Base-by-base conservation (phyloP, 179 eudicot genomes). In the Silene coronaria region DNA sequence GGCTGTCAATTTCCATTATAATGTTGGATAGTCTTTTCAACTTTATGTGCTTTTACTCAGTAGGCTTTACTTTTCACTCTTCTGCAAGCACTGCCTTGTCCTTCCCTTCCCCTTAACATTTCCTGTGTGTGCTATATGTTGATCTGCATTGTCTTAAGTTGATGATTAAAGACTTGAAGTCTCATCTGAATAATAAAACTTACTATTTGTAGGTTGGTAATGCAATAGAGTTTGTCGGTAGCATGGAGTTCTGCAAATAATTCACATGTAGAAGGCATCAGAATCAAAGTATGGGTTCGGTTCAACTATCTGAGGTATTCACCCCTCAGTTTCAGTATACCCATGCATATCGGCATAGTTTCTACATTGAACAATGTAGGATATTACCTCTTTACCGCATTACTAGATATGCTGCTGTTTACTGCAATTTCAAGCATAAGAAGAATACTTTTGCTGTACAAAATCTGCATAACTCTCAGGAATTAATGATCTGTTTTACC, bases 241-340 rank as follows among this genome's bases (percentile, higher is more conserved):
- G 70, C 78, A 67, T 74, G 74, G 10, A 21, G 42, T 26, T 24
- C 46, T 71, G 63, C 32, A 28, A 28, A 16, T 73, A 21, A 48
- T 68, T 66, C 45, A 5, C 58, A 51, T 64, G 67, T 67, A 72
- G 13, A 36, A 42, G n/a, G 51, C 26, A n/a, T 69, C 42, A 7
- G 71, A 30, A 32, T 69, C 48, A 6, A 24, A 75, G 34, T 22
- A 70, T 58, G 63, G 59, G 73, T 70, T 70, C 13, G 53, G 67
- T 74, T 59, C 38, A 36, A 26, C 69, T 75, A 57, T 61, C n/a
- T 61, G 46, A 74, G 61, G 57, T 32, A 21, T 17, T 75, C 51
- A 4, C 21, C 36, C 72, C 67, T 70, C 82, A 70, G 69, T 34
- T 38, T 48, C 82, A 60, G 45, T 57, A 75, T 75, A 51, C 23